phyloP scores from a whole-genome alignment of 2,329 filamentous ascomycete species.

The Graphilbum ipis-grandicollis region DNA sequence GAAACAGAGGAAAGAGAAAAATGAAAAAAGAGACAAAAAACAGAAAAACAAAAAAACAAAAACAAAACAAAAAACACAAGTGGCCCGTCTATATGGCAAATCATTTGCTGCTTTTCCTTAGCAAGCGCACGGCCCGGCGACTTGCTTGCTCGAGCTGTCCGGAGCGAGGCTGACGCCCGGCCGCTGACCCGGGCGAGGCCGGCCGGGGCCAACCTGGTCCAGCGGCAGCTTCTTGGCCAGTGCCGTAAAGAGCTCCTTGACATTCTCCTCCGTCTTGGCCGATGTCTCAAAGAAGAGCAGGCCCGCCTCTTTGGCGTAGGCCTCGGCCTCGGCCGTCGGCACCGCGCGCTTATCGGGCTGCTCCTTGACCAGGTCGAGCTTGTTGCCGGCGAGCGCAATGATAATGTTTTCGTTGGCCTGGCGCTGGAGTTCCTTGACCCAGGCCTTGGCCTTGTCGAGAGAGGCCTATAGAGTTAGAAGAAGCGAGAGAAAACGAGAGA shows the following conservation, averaged over 20 bases:
- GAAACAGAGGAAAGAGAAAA: no score
- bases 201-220: conserved; percentile 86
- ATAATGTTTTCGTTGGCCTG: conserved; percentile 99
- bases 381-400: conserved; percentile 94
- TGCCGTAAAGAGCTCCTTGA: conserved; percentile 86
- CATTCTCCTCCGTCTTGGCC: conserved; percentile 93
- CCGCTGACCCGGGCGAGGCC: conserved; percentile 50
- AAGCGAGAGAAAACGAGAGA: background rate
- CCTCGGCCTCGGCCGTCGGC: conserved; percentile 73
- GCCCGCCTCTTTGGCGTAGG: conserved; percentile 83
- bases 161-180: conserved; percentile 38
- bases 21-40: background rate
- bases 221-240: conserved; percentile 96
- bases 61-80: background rate
- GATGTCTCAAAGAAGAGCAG: conserved; percentile 98
- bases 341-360: conserved; percentile 94
- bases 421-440: conserved; percentile 97
- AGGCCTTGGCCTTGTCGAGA: conserved; percentile 95
- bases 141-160: conserved; percentile 40
- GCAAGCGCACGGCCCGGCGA: conserved; percentile 37
- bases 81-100: conserved; percentile 1
- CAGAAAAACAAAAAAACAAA: background rate
- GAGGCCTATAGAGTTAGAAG: conserved; percentile 47
- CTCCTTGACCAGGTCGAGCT: conserved; percentile 87
- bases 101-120: no score